Evolutionary conservation across 2,329 filamentous ascomycete genomes (phyloP), one percentile per base, ranked within the genome.

Genomic region (Allantophomopsis cytisporea): DNA sequence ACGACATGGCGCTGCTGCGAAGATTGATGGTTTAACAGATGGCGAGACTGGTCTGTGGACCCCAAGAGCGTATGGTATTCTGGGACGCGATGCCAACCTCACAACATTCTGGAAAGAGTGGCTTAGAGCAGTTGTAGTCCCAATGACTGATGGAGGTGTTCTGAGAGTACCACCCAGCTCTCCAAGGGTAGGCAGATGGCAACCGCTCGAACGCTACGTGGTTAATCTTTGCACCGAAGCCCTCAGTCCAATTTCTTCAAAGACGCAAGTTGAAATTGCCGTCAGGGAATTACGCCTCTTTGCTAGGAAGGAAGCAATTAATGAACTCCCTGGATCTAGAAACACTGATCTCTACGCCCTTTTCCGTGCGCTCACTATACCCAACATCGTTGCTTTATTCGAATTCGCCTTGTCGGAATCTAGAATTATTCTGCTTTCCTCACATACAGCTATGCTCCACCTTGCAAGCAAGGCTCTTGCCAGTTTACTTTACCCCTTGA

Each of bases 51-150:
- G 89, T 2, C 78, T 96, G 43, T 98, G 91, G 91, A 87, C 86
- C 38, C 91, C 91, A 14, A 74, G 91, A 47, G 87, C 89, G 1
- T 98, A 94, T 55, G 91, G 91, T 42, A 80, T 98, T 45, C 68
- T 98, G 45, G 91, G 91, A 28, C 74, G 84, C 45, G 91, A 98
- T 56, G 69, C 71, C 11, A 80, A 77, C 43, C 73, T 93, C 61
- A 87, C 88, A 47, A 76, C 78, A 23, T 96, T 98, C 62, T 98
- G 89, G 88, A 96, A 96, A 60, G 91, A 98, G 58, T 98, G 91
- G 91, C 71, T 98, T 36, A 82, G 86, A 59, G 88, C 89, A 6
- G 73, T 96, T 8, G 69, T 91, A n/a, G 85, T 94, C 16, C 91
- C 91, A 20, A 98, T 96, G 91, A 87, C 80, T 1, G 87, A 94